Evolutionary conservation across 768 basidiomycete species (phyloP).

Genomic region (Leccinellum rugosiceps): DNA sequence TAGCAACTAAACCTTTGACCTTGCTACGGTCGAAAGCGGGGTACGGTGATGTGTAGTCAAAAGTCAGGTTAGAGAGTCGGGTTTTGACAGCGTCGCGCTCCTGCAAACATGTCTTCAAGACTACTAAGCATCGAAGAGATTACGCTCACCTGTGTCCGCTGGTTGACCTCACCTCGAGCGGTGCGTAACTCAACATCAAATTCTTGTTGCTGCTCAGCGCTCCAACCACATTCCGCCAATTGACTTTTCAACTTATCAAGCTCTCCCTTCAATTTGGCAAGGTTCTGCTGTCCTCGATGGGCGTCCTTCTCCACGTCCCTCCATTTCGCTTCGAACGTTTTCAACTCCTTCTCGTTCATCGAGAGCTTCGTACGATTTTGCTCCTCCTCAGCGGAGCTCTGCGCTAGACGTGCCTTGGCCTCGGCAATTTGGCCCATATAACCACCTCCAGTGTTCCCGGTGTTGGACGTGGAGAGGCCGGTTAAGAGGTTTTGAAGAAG

Average conservation of each 20-base stretch:
- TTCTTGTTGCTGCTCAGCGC: slow-evolving; percentile 64
- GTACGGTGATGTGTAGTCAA: slow-evolving; percentile 75
- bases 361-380: slow-evolving; percentile 72
- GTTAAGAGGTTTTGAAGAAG: slow-evolving; percentile 94
- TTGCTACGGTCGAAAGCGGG: slow-evolving; percentile 78
- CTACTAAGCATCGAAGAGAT: not conserved
- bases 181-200: slow-evolving; percentile 47
- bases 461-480: slow-evolving; percentile 72
- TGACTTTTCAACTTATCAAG: slow-evolving; percentile 54
- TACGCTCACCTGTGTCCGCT: slow-evolving; percentile 57
- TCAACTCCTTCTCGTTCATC: slow-evolving; percentile 78
- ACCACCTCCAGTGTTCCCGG: slow-evolving; percentile 75
- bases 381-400: slow-evolving; percentile 80
- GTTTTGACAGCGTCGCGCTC: slow-evolving; percentile 66
- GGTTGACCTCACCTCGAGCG: slow-evolving; percentile 52
- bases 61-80: slow-evolving; percentile 69
- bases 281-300: slow-evolving; percentile 64
- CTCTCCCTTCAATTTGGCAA: slow-evolving; percentile 55
- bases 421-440: slow-evolving; percentile 96
- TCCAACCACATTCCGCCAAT: slow-evolving; percentile 70
- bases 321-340: slow-evolving; percentile 70
- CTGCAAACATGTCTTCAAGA: slow-evolving; percentile 36
- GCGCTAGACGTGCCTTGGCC: slow-evolving; percentile 70
- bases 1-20: slow-evolving; percentile 90
- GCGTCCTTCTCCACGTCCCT: slow-evolving; percentile 86